These are phyloP conservation scores for Diaporthe eres DNA, from an alignment of 2,329 filamentous ascomycete genomes.

Conservation along the genomic window DNA sequence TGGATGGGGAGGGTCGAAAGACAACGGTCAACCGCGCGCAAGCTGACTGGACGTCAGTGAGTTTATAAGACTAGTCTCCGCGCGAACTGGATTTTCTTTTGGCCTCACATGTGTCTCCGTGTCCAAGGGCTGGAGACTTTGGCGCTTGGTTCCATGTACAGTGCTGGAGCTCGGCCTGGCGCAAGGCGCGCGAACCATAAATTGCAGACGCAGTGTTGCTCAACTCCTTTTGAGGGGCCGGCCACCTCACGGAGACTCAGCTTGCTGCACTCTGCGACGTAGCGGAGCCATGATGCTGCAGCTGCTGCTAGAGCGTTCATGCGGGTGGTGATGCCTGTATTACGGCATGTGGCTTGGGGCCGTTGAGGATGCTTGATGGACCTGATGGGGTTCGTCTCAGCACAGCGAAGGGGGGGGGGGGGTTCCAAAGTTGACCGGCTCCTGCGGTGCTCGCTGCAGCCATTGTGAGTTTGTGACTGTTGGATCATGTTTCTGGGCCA, in stretches of 20 bases:
- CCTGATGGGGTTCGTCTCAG: slow-evolving; percentile 20
- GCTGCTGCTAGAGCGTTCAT: slow-evolving; percentile 33
- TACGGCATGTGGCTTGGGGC: slow-evolving; percentile 32
- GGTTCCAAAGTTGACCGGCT: slow-evolving; percentile 4
- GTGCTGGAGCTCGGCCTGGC: slow-evolving; percentile 8
- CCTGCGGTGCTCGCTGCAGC: slow-evolving; percentile 6
- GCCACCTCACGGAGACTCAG: slow-evolving; percentile 29
- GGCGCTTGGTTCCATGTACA: slow-evolving; percentile 10
- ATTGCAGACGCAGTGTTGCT: slow-evolving; percentile 23
- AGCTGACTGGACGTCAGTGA: slow-evolving; percentile 22
- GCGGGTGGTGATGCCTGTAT: slow-evolving; percentile 39
- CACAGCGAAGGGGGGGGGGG: not conserved
- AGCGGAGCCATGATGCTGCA: slow-evolving; percentile 37
- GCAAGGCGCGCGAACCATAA: slow-evolving; percentile 36
- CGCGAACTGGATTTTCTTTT: not conserved
- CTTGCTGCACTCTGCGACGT: slow-evolving; percentile 34
- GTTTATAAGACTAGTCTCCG: not conserved
- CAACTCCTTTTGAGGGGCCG: slow-evolving; percentile 19
- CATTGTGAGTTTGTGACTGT: not conserved
- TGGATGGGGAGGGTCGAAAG: not conserved
- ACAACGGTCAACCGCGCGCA: slow-evolving; percentile 21
- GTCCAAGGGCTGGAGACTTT: slow-evolving; percentile 1
- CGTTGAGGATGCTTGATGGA: not conserved
- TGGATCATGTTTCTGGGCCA: slow-evolving; percentile 18
- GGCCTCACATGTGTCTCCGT: not conserved